A percentile compares a stretch with the other conserved stretches of the same genome.
These are phyloP conservation scores for Schizothecium vesticola DNA, from an alignment of 495 filamentous ascomycete genomes.

Conservation along the genomic window DNA sequence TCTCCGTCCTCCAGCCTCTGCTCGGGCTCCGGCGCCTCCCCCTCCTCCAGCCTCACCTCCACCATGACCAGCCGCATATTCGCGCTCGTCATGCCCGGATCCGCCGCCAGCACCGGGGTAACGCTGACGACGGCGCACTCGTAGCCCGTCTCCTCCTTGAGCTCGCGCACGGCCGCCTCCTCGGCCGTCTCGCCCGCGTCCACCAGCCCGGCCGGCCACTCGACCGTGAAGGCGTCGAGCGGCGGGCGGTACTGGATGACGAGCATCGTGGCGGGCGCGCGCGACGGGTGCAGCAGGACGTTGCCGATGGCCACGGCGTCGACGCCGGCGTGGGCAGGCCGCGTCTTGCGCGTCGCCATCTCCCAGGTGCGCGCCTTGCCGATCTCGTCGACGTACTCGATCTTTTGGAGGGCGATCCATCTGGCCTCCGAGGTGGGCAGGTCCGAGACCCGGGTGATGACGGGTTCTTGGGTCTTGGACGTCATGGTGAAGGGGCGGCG, in stretches of 20 bases:
- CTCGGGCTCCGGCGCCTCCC: slow-evolving; percentile 42
- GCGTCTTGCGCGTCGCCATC: slow-evolving; percentile 48
- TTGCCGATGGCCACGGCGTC: slow-evolving; percentile 54
- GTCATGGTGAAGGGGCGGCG: slow-evolving; percentile 14
- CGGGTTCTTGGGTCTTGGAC: slow-evolving; percentile 39
- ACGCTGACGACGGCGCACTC: slow-evolving; percentile 31
- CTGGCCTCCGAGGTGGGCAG: slow-evolving; percentile 42
- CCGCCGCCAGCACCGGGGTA: slow-evolving; percentile 35
- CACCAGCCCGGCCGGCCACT: slow-evolving; percentile 78
- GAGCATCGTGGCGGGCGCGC: slow-evolving; percentile 44
- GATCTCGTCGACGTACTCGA: slow-evolving; percentile 48
- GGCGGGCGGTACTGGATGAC: slow-evolving; percentile 70
- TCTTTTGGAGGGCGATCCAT: slow-evolving; percentile 48
- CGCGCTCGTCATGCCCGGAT: slow-evolving; percentile 73
- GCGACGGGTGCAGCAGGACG: slow-evolving; percentile 46
- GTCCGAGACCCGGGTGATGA: slow-evolving; percentile 40
- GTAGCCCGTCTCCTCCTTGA: slow-evolving; percentile 89
- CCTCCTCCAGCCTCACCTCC: slow-evolving; percentile 61
- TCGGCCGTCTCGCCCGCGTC: slow-evolving; percentile 74
- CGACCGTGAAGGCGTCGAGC: slow-evolving; percentile 67
- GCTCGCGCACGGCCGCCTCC: slow-evolving; percentile 73
- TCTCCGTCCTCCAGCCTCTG: slow-evolving; percentile 76
- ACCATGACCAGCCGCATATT: slow-evolving; percentile 79
- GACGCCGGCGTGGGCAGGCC: slow-evolving; percentile 38
- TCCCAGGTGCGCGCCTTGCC: slow-evolving; percentile 50